phyloP scores from a whole-genome alignment of 352 stramenopile species.

The Peronospora farinosa region DNA sequence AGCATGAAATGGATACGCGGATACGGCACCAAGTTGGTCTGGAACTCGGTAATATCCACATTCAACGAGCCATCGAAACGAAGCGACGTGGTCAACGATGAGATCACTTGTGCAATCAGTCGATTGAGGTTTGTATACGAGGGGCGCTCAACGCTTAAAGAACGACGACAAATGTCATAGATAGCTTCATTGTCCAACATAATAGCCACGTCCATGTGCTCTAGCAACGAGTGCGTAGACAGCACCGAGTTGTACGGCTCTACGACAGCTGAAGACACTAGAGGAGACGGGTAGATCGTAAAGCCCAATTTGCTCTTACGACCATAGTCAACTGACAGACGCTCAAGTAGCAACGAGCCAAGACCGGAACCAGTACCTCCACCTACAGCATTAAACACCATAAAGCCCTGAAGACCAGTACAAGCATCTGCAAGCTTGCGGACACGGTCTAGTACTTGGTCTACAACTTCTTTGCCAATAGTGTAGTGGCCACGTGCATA shows the following conservation, averaged over 20 bases:
- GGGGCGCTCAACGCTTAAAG: slow-evolving; percentile 92
- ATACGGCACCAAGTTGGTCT: slow-evolving; percentile 97
- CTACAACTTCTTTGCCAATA: slow-evolving; percentile 92
- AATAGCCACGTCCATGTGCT: slow-evolving; percentile 96
- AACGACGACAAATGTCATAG: slow-evolving; percentile 95
- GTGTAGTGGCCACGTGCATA: slow-evolving; percentile 91
- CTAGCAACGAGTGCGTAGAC: slow-evolving; percentile 91
- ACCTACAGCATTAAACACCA: slow-evolving; percentile 95
- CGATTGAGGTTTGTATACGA: slow-evolving; percentile 97
- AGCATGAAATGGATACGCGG: slow-evolving; percentile 98
- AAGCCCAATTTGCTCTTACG: slow-evolving; percentile 97
- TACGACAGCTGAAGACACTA: slow-evolving; percentile 95
- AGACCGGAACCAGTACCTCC: slow-evolving; percentile 96
- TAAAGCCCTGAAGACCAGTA: slow-evolving; percentile 95
- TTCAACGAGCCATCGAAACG: slow-evolving; percentile 96
- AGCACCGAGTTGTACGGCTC: slow-evolving; percentile 98
- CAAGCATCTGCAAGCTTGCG: slow-evolving; percentile 96
- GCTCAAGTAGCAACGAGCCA: slow-evolving; percentile 93
- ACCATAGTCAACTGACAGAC: slow-evolving; percentile 96
- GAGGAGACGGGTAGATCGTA: slow-evolving; percentile 94
- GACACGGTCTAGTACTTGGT: slow-evolving; percentile 94
- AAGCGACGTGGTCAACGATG: slow-evolving; percentile 92
- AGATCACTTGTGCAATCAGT: slow-evolving; percentile 96
- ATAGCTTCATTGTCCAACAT: slow-evolving; percentile 95
- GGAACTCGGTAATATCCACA: slow-evolving; percentile 97